Base-by-base conservation (phyloP, 2,329 filamentous ascomycete genomes). In the Fusarium oligoseptatum region DNA sequence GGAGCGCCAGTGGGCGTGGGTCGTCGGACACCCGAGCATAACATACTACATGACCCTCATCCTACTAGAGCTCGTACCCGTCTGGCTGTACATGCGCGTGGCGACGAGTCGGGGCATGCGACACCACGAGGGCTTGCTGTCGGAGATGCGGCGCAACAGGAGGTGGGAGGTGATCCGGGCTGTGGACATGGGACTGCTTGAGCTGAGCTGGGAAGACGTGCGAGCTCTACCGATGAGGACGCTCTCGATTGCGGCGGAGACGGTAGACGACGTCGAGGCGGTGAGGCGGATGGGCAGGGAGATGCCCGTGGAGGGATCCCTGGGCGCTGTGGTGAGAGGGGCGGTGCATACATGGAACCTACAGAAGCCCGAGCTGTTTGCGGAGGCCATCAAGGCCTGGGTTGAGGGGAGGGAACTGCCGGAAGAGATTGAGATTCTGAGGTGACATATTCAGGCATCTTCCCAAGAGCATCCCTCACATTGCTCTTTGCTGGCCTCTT, bases 311-410 rank as follows among this genome's bases (percentile, higher is more conserved):
- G 66, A 80, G 68, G 70, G 70, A 10, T 80, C 81, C 9, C 64
- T 77, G 34, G 80, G 77, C 17, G 82, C 79, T 17, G 71, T 84
- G 11, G 78, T 85, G 8, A 77, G 65, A 32, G 78, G 80, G 22
- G 85, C 83, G 17, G 77, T 82, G 32, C 83, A 85, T 74, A 79
- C 80, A 41, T 85, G 84, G 84, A 81, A 85, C 66, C 66, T 85
- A 68, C 84, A 85, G 66, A 76, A 82, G 36, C 85, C 84, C 2
- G 71, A 80, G 48, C 57, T 85, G 8, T 86, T 85, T 72, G 82
- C 83, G 1, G 73, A 77, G 39, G 82, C 77, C 2, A 75, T 85
- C 12, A 77, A 74, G 68, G 81, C 82, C 5, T 86, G 84, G 83
- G 68, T 83, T 11, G 75, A 80, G 39, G 72, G 71, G 22, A 60